These are phyloP conservation scores for Protomyces inouyei DNA, from an alignment of 1,139 yeast genomes.

Conservation along the genomic window DNA sequence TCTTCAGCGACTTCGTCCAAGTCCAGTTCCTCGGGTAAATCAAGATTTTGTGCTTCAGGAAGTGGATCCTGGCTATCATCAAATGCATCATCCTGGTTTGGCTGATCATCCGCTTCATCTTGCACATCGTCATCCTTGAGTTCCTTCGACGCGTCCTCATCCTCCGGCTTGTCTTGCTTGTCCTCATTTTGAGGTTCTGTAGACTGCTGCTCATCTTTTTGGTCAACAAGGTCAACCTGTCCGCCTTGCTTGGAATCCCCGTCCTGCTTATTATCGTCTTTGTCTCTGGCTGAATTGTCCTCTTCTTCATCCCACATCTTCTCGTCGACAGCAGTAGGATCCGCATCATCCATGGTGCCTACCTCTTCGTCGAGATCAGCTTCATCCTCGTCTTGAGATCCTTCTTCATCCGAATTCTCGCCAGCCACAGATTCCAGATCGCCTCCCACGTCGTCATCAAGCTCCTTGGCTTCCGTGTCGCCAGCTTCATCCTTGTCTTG, in stretches of 20 bases:
- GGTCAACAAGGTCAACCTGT: constrained; percentile 70
- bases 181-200: constrained; percentile 54
- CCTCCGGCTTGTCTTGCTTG: constrained; percentile 38
- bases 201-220: constrained; percentile 51
- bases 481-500: constrained; percentile 40
- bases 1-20: constrained; percentile 35
- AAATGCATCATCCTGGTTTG: constrained; percentile 50
- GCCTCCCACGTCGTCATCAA: constrained; percentile 97
- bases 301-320: constrained; percentile 98
- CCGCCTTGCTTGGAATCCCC: constrained; percentile 52
- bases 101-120: constrained; percentile 44
- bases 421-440: constrained; percentile 70
- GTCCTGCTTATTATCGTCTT: constrained; percentile 61
- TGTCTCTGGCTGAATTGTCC: constrained; percentile 62
- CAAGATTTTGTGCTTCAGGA: constrained; percentile 75
- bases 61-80: constrained; percentile 67
- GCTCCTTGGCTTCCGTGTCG: constrained; percentile 63
- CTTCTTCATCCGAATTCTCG: constrained; percentile 47
- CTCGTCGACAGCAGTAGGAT: constrained; percentile 93
- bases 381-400: constrained; percentile 49
- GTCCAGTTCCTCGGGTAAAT: constrained; percentile 76
- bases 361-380: constrained; percentile 75
- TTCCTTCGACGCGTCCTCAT: constrained; percentile 38
- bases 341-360: constrained; percentile 83
- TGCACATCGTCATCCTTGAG: constrained; percentile 38